Percentiles rank a stretch among this genome's conserved stretches.
phyloP scores from a whole-genome alignment of 2,329 filamentous ascomycete species.

The Cercospora canescens region DNA sequence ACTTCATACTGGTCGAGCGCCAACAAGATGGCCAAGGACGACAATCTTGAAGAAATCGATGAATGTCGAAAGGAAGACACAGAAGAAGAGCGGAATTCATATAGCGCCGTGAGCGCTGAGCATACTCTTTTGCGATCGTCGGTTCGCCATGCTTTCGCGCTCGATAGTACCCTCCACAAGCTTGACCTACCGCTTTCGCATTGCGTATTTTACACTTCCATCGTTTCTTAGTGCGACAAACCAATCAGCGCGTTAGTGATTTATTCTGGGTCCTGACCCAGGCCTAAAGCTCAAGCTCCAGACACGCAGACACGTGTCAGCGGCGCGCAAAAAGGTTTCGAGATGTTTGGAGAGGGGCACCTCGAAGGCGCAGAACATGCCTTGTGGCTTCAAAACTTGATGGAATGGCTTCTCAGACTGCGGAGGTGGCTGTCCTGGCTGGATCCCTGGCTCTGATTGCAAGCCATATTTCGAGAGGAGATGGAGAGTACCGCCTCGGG shows the following conservation, averaged over 20 bases:
- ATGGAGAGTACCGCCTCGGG: constrained; percentile 1
- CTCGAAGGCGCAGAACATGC: neutral
- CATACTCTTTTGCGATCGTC: neutral
- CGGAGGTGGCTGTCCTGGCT: constrained; percentile 8
- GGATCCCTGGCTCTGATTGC: neutral
- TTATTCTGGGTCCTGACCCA: neutral
- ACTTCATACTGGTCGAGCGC: neutral
- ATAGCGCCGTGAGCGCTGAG: neutral
- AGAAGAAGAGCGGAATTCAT: neutral
- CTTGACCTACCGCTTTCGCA: neutral
- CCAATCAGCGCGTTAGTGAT: constrained; percentile 1
- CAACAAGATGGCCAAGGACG: neutral
- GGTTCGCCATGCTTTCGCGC: neutral
- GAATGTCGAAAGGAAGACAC: neutral
- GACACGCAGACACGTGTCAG: neutral
- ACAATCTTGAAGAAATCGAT: neutral
- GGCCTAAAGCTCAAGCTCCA: neutral
- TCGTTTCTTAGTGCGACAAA: neutral
- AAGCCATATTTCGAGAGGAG: neutral
- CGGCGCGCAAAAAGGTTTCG: neutral
- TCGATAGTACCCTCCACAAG: neutral
- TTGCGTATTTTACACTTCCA: neutral
- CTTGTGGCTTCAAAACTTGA: constrained; percentile 1
- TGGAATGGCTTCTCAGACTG: neutral
- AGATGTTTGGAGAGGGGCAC: neutral